These are phyloP conservation scores for Apiotrichum domesticum DNA, from an alignment of 1,284 basidiomycete species.

Conservation along the genomic window DNA sequence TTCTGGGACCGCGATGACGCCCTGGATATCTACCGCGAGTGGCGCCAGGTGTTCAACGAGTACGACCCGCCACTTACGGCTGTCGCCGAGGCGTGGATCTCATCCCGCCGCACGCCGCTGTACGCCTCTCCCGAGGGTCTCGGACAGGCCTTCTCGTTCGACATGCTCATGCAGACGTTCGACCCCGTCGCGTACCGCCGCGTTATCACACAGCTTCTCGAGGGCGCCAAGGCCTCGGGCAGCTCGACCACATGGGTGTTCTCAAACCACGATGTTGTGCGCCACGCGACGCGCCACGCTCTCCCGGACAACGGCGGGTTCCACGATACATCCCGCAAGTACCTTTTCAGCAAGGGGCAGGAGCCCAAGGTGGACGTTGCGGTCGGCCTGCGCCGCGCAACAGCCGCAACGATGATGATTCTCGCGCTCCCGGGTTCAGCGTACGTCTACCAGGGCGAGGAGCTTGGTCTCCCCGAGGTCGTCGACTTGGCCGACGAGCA, in stretches of 20 bases:
- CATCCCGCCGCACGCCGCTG: constrained; percentile 29
- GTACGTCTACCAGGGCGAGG: constrained; percentile 43
- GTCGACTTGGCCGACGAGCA: constrained; percentile 26
- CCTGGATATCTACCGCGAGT: constrained; percentile 33
- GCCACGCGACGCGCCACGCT: constrained; percentile 38
- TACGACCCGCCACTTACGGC: constrained; percentile 40
- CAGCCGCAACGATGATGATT: constrained; percentile 34
- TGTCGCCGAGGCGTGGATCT: constrained; percentile 42
- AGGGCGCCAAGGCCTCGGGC: constrained; percentile 18
- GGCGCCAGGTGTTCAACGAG: constrained; percentile 41
- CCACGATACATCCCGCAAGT: constrained; percentile 17
- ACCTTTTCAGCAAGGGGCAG: constrained; percentile 18
- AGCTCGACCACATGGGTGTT: constrained; percentile 40
- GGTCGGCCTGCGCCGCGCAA: constrained; percentile 27
- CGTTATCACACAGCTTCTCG: constrained; percentile 25
- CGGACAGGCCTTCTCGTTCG: constrained; percentile 42
- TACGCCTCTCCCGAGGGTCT: constrained; percentile 32
- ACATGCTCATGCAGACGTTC: constrained; percentile 36
- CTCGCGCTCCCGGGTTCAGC: constrained; percentile 38
- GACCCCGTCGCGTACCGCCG: constrained; percentile 17
- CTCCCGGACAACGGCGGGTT: constrained; percentile 21
- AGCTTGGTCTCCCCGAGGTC: constrained; percentile 39
- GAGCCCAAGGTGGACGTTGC: constrained; percentile 18
- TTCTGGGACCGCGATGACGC: constrained; percentile 34
- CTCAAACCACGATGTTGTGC: constrained; percentile 38